These are phyloP conservation scores for Candida maltosa DNA, from an alignment of 805 yeast species.

Conservation along the genomic window DNA sequence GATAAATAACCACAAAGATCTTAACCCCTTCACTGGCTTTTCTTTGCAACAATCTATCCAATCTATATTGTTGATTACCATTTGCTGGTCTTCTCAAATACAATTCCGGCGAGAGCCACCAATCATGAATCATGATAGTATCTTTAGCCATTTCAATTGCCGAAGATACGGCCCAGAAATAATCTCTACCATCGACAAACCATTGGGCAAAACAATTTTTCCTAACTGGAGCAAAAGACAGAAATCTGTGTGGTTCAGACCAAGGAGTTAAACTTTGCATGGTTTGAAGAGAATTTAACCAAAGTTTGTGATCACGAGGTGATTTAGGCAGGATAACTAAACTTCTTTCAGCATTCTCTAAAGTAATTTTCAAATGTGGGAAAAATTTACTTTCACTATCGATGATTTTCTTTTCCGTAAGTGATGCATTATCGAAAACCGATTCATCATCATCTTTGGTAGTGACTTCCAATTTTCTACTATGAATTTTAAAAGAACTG, in stretches of 20 bases:
- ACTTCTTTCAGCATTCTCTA: slow-evolving; percentile 78
- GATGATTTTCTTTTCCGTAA: slow-evolving; percentile 21
- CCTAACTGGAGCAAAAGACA: slow-evolving; percentile 90
- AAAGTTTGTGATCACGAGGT: slow-evolving; percentile 57
- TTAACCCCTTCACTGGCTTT: slow-evolving; percentile 95
- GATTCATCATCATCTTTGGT: slow-evolving; percentile 36
- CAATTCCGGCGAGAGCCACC: slow-evolving; percentile 97
- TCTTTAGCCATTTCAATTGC: slow-evolving; percentile 93
- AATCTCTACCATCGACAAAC: slow-evolving; percentile 95
- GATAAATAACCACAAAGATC: slow-evolving; percentile 83
- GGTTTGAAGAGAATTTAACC: slow-evolving; percentile 70
- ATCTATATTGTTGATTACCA: slow-evolving; percentile 91
- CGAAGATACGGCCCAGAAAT: slow-evolving; percentile 92
- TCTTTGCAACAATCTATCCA: slow-evolving; percentile 82
- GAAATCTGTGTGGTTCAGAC: slow-evolving; percentile 67
- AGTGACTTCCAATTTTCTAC: slow-evolving; percentile 35
- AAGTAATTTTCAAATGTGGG: slow-evolving; percentile 47
- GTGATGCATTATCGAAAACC: slow-evolving; percentile 42
- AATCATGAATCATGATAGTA: slow-evolving; percentile 90
- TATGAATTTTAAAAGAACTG: slow-evolving; percentile 56
- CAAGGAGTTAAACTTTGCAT: slow-evolving; percentile 72
- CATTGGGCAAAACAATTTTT: slow-evolving; percentile 86
- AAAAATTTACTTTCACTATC: slow-evolving; percentile 44
- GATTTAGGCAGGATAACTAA: slow-evolving; percentile 69
- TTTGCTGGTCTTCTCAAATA: slow-evolving; percentile 91